phyloP scores from a whole-genome alignment of 257 asterid species.

The Nicotiana undulata region DNA sequence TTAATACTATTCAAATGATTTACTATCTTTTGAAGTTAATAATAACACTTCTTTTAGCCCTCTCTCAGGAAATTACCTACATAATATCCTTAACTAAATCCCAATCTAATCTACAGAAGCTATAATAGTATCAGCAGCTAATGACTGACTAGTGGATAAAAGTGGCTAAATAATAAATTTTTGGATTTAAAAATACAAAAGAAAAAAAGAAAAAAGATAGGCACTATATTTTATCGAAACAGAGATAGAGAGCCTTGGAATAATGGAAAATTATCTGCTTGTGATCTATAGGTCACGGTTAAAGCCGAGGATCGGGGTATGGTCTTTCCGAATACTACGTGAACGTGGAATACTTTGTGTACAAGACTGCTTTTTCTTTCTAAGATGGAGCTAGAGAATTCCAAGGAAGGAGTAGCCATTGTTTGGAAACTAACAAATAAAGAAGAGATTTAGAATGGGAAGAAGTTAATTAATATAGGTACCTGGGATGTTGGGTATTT shows the following conservation, averaged over 20 bases:
- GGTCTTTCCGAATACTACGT: no score
- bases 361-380: accelerated
- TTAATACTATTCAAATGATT: not conserved
- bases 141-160: not conserved
- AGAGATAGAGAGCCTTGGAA: not conserved
- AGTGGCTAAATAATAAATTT: not conserved
- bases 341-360: no score
- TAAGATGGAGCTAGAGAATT: no score
- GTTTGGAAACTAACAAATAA: not conserved
- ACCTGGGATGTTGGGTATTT: conserved; percentile 98
- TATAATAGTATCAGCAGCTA: not conserved
- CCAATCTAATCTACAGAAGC: not conserved
- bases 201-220: not conserved
- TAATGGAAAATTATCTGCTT: no score
- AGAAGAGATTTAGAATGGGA: not conserved
- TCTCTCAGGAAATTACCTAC: not conserved
- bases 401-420: not conserved
- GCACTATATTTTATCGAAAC: not conserved
- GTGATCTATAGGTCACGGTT: no score
- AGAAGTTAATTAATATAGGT: not conserved
- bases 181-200: not conserved
- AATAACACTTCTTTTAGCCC: not conserved
- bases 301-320: no score
- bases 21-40: not conserved
- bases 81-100: not conserved